Conservation (phyloP, 1,284 basidiomycete genomes). For the Hymenochaete sp. region DNA sequence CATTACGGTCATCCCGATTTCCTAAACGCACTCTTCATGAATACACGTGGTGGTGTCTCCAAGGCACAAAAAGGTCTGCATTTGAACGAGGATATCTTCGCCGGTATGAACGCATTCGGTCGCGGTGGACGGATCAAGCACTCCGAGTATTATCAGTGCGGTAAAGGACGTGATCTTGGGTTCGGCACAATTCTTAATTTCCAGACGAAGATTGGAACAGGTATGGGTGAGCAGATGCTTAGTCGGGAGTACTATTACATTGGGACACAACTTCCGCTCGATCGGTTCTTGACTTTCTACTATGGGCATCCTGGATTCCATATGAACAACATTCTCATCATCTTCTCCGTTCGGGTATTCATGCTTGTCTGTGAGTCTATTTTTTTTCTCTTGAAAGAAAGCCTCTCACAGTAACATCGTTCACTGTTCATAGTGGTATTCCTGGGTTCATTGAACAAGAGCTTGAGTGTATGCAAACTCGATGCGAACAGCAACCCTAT, state of each 20-base stretch:
- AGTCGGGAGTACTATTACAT: slow-evolving; percentile 99
- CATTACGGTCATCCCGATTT: slow-evolving; percentile 99
- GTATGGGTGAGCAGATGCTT: slow-evolving; percentile 99
- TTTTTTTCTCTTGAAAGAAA: slow-evolving; percentile 12
- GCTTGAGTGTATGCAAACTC: slow-evolving; percentile 79
- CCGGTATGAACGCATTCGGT: slow-evolving; percentile 98
- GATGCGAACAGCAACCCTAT: slow-evolving; percentile 73
- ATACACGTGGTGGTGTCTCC: slow-evolving; percentile 95
- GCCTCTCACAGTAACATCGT: slow-evolving; percentile 13
- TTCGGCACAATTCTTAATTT: slow-evolving; percentile 99
- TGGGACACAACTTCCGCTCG: slow-evolving; percentile 95
- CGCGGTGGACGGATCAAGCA: slow-evolving; percentile 99
- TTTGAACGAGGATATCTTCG: slow-evolving; percentile 99
- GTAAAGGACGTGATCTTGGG: slow-evolving; percentile 98
- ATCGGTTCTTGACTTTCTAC: slow-evolving; percentile 99
- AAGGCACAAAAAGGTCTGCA: slow-evolving; percentile 99
- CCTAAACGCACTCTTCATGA: slow-evolving; percentile 98
- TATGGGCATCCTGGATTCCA: slow-evolving; percentile 99
- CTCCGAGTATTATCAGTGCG: slow-evolving; percentile 98
- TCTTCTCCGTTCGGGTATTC: slow-evolving; percentile 92
- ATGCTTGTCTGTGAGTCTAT: slow-evolving; percentile 72
- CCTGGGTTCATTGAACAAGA: slow-evolving; percentile 91
- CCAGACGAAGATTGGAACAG: slow-evolving; percentile 99
- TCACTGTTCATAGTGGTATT: slow-evolving; percentile 70
- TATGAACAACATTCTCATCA: slow-evolving; percentile 99